phyloP scores from a whole-genome alignment of 2,329 filamentous ascomycete genomes.

The Paraphoma sp. region DNA sequence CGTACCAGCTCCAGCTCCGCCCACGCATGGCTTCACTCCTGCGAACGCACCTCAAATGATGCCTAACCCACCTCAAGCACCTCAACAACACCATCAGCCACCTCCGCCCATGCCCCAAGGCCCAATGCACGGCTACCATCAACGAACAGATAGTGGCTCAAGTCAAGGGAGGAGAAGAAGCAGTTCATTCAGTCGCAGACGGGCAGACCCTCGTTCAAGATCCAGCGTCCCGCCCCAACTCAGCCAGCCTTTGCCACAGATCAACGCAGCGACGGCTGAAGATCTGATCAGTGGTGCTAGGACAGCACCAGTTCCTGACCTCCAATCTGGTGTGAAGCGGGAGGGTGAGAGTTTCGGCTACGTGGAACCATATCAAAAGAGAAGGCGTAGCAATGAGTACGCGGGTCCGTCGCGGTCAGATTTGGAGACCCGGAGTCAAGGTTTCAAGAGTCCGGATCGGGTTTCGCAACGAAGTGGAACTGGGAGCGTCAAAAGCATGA shows the following conservation, averaged over 20 bases:
- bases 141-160: conserved; percentile 41
- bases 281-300: conserved; percentile 44
- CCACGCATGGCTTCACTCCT: conserved; percentile 43
- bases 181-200: conserved; percentile 43
- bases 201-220: conserved; percentile 38
- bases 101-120: conserved; percentile 31
- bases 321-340: conserved; percentile 36
- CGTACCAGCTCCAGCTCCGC: conserved; percentile 28
- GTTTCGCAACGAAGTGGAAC: conserved; percentile 43
- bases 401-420: conserved; percentile 26
- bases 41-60: conserved; percentile 48
- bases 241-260: conserved; percentile 39
- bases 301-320: conserved; percentile 41
- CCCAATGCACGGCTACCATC: conserved; percentile 41
- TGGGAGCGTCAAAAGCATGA: conserved; percentile 44
- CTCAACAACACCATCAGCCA: conserved; percentile 34
- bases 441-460: conserved; percentile 41
- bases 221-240: conserved; percentile 47
- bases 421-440: conserved; percentile 34
- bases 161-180: conserved; percentile 40
- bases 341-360: conserved; percentile 35
- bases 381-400: conserved; percentile 37
- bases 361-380: conserved; percentile 40
- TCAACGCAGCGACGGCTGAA: conserved; percentile 40
- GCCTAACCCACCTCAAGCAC: conserved; percentile 30